phyloP scores from a whole-genome alignment of 495 filamentous ascomycete species.

The Paragyromitra xinjiangensis region DNA sequence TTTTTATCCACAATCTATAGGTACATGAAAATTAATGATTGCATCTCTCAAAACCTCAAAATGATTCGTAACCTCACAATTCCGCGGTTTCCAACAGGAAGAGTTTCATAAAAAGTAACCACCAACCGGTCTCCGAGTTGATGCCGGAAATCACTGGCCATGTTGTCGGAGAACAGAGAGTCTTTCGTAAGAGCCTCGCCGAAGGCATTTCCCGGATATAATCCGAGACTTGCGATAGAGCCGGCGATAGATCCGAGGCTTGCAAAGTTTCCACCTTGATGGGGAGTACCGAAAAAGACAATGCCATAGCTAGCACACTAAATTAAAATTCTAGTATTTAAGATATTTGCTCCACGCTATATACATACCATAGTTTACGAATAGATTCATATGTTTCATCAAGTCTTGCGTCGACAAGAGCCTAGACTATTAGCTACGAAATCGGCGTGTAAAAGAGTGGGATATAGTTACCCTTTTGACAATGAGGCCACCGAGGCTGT shows the following conservation, averaged over 20 bases:
- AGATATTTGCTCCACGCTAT: neutral
- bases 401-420: neutral
- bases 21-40: neutral
- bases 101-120: constrained; percentile 7
- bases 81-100: neutral
- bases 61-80: neutral
- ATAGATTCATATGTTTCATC: constrained; percentile 2
- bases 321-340: neutral
- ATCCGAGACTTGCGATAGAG: neutral
- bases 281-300: constrained; percentile 3
- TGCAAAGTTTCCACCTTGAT: neutral
- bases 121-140: neutral
- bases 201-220: neutral
- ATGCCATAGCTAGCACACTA: constrained; percentile 6
- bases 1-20: constrained; percentile 1
- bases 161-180: neutral
- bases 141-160: neutral
- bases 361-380: neutral
- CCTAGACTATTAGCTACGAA: neutral
- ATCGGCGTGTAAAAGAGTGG: neutral
- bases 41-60: neutral
- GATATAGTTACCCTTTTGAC: constrained; percentile 16
- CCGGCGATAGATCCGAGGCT: neutral
- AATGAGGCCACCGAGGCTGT: constrained; percentile 11
- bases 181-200: neutral